These are phyloP conservation scores for Aureobasidium leucospermi DNA, from an alignment of 2,329 filamentous ascomycete species.

Conservation along the genomic window DNA sequence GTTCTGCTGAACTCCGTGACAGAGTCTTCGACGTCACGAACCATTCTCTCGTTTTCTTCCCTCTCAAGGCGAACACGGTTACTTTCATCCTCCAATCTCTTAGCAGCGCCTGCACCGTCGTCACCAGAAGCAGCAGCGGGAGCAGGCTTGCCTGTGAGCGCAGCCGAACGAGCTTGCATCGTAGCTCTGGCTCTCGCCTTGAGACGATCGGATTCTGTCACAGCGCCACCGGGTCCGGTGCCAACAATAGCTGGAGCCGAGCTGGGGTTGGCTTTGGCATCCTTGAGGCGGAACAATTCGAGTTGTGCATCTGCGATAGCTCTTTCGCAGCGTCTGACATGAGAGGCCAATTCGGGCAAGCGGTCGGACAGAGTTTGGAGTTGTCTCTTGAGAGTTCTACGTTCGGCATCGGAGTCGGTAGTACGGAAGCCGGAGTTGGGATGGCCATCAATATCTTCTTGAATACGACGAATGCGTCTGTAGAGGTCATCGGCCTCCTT, in stretches of 20 bases:
- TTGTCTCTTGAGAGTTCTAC: conserved; percentile 77
- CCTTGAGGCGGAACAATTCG: conserved; percentile 86
- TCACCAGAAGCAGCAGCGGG: conserved; percentile 60
- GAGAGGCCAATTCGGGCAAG: conserved; percentile 83
- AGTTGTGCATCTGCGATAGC: conserved; percentile 85
- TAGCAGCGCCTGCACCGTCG: conserved; percentile 71
- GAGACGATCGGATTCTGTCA: conserved; percentile 89
- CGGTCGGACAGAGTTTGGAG: conserved; percentile 83
- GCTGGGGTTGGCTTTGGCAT: conserved; percentile 83
- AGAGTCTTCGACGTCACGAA: conserved; percentile 91
- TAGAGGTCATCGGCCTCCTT: conserved; percentile 92
- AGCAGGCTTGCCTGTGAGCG: conserved; percentile 78
- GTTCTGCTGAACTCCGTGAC: conserved; percentile 79
- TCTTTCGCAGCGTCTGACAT: conserved; percentile 84
- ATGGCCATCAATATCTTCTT: conserved; percentile 90
- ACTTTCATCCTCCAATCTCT: conserved; percentile 82
- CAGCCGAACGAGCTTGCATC: conserved; percentile 96
- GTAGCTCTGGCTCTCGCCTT: conserved; percentile 94
- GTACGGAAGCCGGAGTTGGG: conserved; percentile 65
- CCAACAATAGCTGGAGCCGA: conserved; percentile 77
- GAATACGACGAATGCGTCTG: conserved; percentile 79
- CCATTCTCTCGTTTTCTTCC: conserved; percentile 94
- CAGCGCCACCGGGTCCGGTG: conserved; percentile 79
- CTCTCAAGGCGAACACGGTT: conserved; percentile 74
- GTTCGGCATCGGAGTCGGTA: conserved; percentile 80